Evolutionary conservation across 352 stramenopile genomes (phyloP), one percentile per base, ranked within the genome.

Genomic region (Globisporangium emineosum): DNA sequence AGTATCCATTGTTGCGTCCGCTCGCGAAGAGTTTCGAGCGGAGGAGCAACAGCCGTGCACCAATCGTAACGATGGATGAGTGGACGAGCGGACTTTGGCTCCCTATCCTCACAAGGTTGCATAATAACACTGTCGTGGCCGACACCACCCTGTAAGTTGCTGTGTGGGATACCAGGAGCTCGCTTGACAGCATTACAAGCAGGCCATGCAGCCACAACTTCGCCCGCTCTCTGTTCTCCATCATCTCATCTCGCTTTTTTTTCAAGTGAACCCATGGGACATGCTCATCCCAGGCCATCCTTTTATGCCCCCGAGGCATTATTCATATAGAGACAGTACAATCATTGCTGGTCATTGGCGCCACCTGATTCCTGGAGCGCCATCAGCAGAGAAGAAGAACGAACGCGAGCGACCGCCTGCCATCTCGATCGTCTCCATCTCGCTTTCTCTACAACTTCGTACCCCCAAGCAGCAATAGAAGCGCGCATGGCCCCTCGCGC

Each of bases 321-420:
- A 61, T 61, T 61, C 15, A 7, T 9, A 50, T 52, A 37, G 35
- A 33, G 8, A 61, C 55, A 3, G 55, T 60, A 60, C 33, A 1
- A n/a, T 1, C 2, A 8, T 43, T 9, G 5, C 33, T 47, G 8
- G 32, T 45, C 32, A 60, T 43, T 49, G 54, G 33, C 52, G 35
- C 37, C 7, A 61, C 55, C 55, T 61, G 55, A 61, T 61, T 61
- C 35, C 35, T 52, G 21, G 54, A 47, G n/a, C 15, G 33, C 33
- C 54, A 60, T 30, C 54, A 60, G 43, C 13, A 60, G 37, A 42
- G n/a, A 43, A 2, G 29, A 19, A 27, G 10, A 52, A 25, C 19
- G 45, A 52, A 52, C 45, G 17, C 23, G 45, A 52, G 9, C 8
- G 40, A 47, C 17, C 10, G 17, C 35, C 35, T 42, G 12, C 40